These are phyloP conservation scores for Pythium phragmiticola DNA, from an alignment of 352 stramenopile species.

Conservation along the genomic window DNA sequence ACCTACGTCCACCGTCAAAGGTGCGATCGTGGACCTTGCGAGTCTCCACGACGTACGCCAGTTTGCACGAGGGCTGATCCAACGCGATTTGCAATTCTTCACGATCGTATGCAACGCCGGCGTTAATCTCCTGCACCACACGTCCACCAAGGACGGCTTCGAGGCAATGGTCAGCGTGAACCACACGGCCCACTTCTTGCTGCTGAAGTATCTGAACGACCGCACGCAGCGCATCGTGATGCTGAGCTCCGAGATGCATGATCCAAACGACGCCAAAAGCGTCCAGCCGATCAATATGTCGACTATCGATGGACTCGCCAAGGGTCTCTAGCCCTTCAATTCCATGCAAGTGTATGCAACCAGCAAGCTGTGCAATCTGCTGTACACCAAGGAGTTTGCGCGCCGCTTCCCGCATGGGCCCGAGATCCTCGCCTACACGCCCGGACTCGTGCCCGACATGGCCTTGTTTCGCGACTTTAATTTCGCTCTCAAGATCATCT, in stretches of 20 bases:
- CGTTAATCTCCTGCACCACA: constrained; percentile 23
- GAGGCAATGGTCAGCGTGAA: constrained; percentile 39
- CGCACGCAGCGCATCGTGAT: constrained; percentile 15
- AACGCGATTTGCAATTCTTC: constrained; percentile 24
- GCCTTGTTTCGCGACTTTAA: constrained; percentile 21
- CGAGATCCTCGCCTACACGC: constrained; percentile 31
- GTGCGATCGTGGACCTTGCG: constrained; percentile 32
- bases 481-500: neutral
- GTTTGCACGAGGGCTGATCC: constrained; percentile 24
- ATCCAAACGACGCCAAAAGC: neutral
- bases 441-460: constrained; percentile 28
- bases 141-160: constrained; percentile 34
- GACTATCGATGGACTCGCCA: constrained; percentile 8
- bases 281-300: constrained; percentile 3
- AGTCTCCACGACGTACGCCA: constrained; percentile 32
- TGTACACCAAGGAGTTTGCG: constrained; percentile 21
- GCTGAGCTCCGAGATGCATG: constrained; percentile 14
- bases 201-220: constrained; percentile 27
- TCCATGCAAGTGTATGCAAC: constrained; percentile 15
- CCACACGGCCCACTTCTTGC: constrained; percentile 42
- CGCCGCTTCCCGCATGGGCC: constrained; percentile 18
- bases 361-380: constrained; percentile 28
- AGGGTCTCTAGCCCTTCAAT: neutral
- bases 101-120: constrained; percentile 46
- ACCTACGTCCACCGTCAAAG: constrained; percentile 23